phyloP scores from a whole-genome alignment of 129 eudicot genomes.

The Calendula officinalis region DNA sequence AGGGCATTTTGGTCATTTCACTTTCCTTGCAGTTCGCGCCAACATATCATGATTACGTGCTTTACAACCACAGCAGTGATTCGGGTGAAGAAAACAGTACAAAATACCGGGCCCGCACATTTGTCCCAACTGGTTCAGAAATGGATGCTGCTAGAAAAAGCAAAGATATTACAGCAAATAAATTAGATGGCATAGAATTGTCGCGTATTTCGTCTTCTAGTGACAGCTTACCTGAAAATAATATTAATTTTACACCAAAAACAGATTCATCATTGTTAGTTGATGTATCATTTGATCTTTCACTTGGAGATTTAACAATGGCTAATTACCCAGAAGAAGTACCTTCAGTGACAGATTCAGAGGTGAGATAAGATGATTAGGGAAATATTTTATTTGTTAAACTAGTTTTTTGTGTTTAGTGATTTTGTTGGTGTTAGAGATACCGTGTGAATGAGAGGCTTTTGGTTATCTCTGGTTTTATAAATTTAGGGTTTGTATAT shows the following conservation, averaged over 20 bases:
- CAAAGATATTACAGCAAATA: conserved; percentile 51
- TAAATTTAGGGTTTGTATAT: conserved; percentile 46
- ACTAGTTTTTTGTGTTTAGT: conserved; percentile 1
- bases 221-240: conserved; percentile 42
- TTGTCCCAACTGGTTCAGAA: conserved; percentile 90
- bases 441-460: conserved; percentile 31
- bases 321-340: conserved; percentile 45
- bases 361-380: conserved; percentile 61
- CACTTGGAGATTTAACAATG: conserved; percentile 72
- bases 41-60: conserved; percentile 89
- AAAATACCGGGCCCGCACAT: conserved; percentile 78
- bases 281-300: conserved; percentile 63
- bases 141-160: conserved; percentile 76
- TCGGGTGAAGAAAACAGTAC: conserved; percentile 62
- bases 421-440: conserved; percentile 24
- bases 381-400: conserved; percentile 10
- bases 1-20: conserved; percentile 9
- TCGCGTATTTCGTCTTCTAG: conserved; percentile 61
- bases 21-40: conserved; percentile 79
- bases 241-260: not conserved
- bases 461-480: conserved; percentile 27
- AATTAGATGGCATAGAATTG: conserved; percentile 62
- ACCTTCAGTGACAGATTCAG: conserved; percentile 58
- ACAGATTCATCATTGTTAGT: conserved; percentile 55
- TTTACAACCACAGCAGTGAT: conserved; percentile 76